Conservation (phyloP, 768 basidiomycete genomes). For the Clavulina sp. region DNA sequence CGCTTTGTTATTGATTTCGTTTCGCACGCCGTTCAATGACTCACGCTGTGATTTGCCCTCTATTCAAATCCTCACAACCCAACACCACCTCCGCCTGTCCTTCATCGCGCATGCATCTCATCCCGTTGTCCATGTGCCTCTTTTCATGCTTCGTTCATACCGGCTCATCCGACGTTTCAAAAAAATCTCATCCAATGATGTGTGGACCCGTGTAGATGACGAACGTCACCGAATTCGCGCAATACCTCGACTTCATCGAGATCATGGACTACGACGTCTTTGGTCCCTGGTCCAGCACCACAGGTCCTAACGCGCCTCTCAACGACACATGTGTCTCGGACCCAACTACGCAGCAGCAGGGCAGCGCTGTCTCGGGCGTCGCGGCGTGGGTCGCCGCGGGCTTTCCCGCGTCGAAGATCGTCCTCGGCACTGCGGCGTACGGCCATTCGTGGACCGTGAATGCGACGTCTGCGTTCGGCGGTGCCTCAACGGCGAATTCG, state of each 20-base stretch:
- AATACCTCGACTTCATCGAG: slow-evolving; percentile 61
- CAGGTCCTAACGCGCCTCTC: slow-evolving; percentile 85
- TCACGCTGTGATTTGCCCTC: too few relatives aligned
- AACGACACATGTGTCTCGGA: slow-evolving; percentile 42
- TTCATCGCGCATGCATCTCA: too few relatives aligned
- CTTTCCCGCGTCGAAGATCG: slow-evolving; percentile 57
- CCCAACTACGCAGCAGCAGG: slow-evolving; percentile 58
- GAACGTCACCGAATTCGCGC: slow-evolving; percentile 46
- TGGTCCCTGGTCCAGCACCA: slow-evolving; percentile 47
- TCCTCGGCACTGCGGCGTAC: slow-evolving; percentile 56
- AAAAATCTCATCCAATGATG: too few relatives aligned
- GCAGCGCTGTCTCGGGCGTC: slow-evolving; percentile 55
- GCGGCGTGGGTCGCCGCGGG: slow-evolving; percentile 60
- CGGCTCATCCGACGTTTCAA: too few relatives aligned
- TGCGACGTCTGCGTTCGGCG: slow-evolving; percentile 21
- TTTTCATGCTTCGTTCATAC: too few relatives aligned
- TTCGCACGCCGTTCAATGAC: neutral
- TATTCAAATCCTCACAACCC: too few relatives aligned
- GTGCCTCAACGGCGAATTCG: slow-evolving; percentile 14
- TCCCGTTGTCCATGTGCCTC: too few relatives aligned
- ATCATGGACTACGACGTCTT: slow-evolving; percentile 93
- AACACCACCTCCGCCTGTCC: too few relatives aligned
- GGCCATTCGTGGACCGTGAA: slow-evolving; percentile 21
- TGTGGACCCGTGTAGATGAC: too few relatives aligned
- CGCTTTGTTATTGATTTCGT: neutral